Percentiles rank a stretch among this genome's conserved stretches.
Conservation (phyloP, 2,329 filamentous ascomycete genomes). For the Phialemoniopsis sp. region DNA sequence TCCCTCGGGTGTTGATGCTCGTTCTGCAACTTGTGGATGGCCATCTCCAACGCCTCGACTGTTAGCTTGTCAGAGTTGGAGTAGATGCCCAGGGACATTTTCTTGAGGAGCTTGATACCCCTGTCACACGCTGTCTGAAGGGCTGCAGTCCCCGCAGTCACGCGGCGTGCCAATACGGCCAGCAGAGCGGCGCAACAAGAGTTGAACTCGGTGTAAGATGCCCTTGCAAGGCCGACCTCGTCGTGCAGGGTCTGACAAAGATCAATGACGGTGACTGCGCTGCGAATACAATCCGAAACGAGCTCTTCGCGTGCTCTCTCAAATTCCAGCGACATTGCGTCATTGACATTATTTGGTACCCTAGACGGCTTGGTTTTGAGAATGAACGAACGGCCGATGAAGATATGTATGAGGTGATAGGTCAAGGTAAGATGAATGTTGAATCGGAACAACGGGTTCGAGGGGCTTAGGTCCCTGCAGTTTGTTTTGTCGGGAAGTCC, state of each 20-base stretch:
- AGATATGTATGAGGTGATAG: constrained; percentile 48
- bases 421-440: constrained; percentile 48
- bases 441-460: constrained; percentile 35
- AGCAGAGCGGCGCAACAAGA: constrained; percentile 49
- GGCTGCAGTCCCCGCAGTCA: too few relatives aligned
- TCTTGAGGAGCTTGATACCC: too few relatives aligned
- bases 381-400: constrained; percentile 49
- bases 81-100: too few relatives aligned
- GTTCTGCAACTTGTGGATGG: too few relatives aligned
- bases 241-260: constrained; percentile 43
- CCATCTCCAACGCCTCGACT: too few relatives aligned
- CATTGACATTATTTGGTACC: constrained; percentile 1
- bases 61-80: too few relatives aligned
- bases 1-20: too few relatives aligned
- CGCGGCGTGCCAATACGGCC: constrained; percentile 25
- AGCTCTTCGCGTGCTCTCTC: constrained; percentile 18
- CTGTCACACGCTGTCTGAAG: too few relatives aligned
- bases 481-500: constrained; percentile 23
- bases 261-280: constrained; percentile 44
- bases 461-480: constrained; percentile 32
- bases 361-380: constrained; percentile 26
- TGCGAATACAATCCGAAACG: constrained; percentile 48
- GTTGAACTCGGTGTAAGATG: constrained; percentile 53
- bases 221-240: constrained; percentile 47
- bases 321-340: neutral